Conservation (phyloP, 2,329 filamentous ascomycete species). For the Xylaria multiplex region DNA sequence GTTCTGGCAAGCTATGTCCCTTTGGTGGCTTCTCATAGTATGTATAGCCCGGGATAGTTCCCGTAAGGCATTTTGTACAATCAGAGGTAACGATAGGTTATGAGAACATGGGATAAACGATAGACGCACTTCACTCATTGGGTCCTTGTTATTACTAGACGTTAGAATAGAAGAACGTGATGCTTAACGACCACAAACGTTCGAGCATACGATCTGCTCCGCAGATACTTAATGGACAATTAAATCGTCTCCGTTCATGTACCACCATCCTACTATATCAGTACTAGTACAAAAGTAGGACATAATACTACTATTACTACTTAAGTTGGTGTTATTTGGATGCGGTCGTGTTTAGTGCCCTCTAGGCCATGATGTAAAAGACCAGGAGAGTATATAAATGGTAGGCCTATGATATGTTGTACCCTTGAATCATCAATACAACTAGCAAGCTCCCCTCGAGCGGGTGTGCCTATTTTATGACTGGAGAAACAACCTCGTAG, state of each 20-base stretch:
- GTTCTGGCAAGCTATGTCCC: not conserved
- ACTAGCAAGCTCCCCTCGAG: not conserved
- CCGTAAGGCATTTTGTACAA: conserved; percentile 5
- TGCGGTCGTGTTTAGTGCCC: too few relatives aligned
- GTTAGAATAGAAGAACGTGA: conserved; percentile 14
- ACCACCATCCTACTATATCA: too few relatives aligned
- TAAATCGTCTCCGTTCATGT: too few relatives aligned
- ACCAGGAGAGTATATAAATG: not conserved
- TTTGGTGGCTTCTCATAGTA: not conserved
- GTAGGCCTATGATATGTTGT: not conserved
- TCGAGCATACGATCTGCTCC: not conserved
- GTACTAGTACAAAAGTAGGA: too few relatives aligned
- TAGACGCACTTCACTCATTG: not conserved
- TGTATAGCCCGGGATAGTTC: not conserved
- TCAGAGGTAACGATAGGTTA: conserved; percentile 9
- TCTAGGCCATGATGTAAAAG: too few relatives aligned
- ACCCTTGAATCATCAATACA: not conserved
- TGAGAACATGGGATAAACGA: conserved; percentile 7
- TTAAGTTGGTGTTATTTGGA: too few relatives aligned
- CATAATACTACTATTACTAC: too few relatives aligned
- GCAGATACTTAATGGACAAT: not conserved
- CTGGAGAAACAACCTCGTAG: not conserved
- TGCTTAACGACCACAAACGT: conserved; percentile 4
- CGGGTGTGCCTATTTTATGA: not conserved
- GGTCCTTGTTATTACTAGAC: not conserved